Conservation (phyloP, 2,329 filamentous ascomycete species). For the Cadophora malorum region DNA sequence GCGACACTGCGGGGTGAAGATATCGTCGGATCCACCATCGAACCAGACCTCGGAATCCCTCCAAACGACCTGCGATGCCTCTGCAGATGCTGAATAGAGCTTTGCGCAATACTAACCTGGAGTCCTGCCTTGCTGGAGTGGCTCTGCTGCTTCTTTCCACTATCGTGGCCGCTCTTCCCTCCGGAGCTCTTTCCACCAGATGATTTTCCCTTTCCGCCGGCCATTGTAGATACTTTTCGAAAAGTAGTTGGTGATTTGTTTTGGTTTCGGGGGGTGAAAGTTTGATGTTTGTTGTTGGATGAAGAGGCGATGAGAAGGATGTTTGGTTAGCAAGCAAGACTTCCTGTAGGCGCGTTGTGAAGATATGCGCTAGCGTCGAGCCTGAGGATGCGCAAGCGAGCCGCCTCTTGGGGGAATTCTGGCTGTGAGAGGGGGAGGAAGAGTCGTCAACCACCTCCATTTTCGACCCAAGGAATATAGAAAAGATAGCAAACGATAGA, state of each 20-base stretch:
- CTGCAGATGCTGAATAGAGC: constrained; percentile 2
- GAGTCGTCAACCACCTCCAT: constrained; percentile 27
- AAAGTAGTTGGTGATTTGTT: constrained; percentile 17
- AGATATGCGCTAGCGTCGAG: constrained; percentile 34
- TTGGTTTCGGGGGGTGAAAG: constrained; percentile 26
- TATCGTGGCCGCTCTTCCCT: constrained; percentile 46
- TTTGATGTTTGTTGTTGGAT: constrained; percentile 34
- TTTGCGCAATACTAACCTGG: constrained; percentile 46
- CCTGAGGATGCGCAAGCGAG: constrained; percentile 34
- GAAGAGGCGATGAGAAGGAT: constrained; percentile 33
- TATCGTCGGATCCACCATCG: constrained; percentile 28
- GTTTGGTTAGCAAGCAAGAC: constrained; percentile 29
- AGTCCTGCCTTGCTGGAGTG: constrained; percentile 48
- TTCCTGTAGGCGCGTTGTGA: constrained; percentile 35
- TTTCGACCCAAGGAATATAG: background rate
- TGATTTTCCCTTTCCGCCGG: constrained; percentile 48
- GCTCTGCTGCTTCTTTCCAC: constrained; percentile 47
- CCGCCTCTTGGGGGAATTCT: constrained; percentile 15
- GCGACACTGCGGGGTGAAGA: constrained; percentile 43
- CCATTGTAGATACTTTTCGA: constrained; percentile 40
- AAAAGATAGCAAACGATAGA: constrained; percentile 24
- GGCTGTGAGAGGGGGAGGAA: constrained; percentile 21
- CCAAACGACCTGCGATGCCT: constrained; percentile 18
- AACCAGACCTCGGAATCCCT: constrained; percentile 25
- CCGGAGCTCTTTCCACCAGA: constrained; percentile 48